A percentile compares a stretch with the other conserved stretches of the same genome.
Evolutionary conservation across 129 eudicot genomes (phyloP).

Genomic region (Apium graveolens): DNA sequence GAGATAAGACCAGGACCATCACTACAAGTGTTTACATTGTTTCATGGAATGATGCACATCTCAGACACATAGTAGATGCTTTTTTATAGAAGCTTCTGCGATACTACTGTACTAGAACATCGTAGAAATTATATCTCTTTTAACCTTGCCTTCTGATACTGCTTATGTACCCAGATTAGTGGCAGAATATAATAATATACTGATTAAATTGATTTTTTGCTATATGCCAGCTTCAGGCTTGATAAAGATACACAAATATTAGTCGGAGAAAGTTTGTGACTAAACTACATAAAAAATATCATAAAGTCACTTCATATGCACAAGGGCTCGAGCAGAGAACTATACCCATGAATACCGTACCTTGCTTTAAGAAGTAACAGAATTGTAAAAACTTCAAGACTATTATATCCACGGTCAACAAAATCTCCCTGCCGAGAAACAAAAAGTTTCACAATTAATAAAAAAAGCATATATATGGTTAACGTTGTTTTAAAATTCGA

Average conservation of each 20-base stretch:
- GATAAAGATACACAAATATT: not conserved
- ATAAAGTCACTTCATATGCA: not conserved
- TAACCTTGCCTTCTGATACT: not conserved
- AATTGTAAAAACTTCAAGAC: conserved; percentile 94
- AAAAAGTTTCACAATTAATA: conserved; percentile 9
- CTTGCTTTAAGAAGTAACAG: conserved; percentile 97
- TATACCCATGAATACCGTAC: conserved; percentile 48
- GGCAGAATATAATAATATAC: not conserved
- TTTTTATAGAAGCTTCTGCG: not conserved
- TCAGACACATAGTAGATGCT: not conserved
- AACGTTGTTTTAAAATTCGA: not conserved
- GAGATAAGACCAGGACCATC: not conserved
- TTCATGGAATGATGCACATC: not conserved
- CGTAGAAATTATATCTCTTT: too few relatives aligned
- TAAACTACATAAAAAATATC: not conserved
- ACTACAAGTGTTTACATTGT: not conserved
- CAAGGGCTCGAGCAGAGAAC: not conserved
- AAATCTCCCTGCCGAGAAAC: conserved; percentile 75
- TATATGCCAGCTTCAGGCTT: not conserved
- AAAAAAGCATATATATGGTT: not conserved
- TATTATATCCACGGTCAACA: conserved; percentile 99
- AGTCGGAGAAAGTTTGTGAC: not conserved
- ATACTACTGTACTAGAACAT: not conserved
- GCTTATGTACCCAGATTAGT: not conserved
- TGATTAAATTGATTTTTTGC: not conserved